phyloP scores from a whole-genome alignment of 192 early-diverging fungal genomes.

The Kappamyces sp. region DNA sequence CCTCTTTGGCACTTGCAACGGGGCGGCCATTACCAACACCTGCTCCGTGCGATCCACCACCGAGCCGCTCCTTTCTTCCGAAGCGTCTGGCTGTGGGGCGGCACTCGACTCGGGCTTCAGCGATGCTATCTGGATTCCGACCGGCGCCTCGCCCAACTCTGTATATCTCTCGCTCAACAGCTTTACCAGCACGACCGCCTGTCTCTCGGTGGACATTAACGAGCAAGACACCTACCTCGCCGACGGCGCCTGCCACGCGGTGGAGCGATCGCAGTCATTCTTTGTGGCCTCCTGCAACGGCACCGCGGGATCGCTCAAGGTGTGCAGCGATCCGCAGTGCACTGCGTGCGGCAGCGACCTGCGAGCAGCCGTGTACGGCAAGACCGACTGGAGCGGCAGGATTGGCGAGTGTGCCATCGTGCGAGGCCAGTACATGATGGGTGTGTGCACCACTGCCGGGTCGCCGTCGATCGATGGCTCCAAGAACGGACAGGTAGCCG shows the following conservation, averaged over 20 bases:
- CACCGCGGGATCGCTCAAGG: not conserved
- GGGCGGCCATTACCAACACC: not conserved
- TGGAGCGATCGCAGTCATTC: slow-evolving; percentile 1
- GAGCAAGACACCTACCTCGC: not conserved
- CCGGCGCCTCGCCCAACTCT: not conserved
- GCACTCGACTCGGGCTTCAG: not conserved
- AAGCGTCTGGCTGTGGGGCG: not conserved
- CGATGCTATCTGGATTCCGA: not conserved
- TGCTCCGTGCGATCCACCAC: not conserved
- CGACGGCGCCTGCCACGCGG: slow-evolving; percentile 3
- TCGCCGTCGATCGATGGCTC: too few relatives aligned
- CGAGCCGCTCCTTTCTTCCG: not conserved
- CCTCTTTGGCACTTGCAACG: not conserved
- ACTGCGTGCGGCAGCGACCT: not conserved
- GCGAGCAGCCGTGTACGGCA: too few relatives aligned
- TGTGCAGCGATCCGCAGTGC: not conserved
- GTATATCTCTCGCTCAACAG: not conserved
- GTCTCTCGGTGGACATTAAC: too few relatives aligned
- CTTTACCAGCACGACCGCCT: not conserved
- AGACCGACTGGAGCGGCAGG: too few relatives aligned
- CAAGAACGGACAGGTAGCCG: too few relatives aligned
- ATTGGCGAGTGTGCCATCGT: too few relatives aligned
- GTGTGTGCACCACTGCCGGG: too few relatives aligned
- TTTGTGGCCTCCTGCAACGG: not conserved
- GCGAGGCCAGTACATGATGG: too few relatives aligned